phyloP scores from a whole-genome alignment of 2,329 filamentous ascomycete species.

The Verticillium nubilum region DNA sequence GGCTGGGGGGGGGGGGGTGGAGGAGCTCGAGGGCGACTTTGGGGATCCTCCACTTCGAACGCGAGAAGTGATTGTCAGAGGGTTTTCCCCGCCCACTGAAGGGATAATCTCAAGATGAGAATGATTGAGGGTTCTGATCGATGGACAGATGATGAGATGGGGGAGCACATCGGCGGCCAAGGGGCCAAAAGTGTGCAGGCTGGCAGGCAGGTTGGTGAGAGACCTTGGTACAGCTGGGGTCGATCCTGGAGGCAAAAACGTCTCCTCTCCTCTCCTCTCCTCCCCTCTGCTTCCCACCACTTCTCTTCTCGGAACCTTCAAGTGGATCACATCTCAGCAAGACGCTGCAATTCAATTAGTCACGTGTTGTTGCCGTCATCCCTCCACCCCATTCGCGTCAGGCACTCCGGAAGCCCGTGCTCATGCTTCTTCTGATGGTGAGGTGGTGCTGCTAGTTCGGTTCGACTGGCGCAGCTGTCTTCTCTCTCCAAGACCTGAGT shows the following conservation, averaged over 20 bases:
- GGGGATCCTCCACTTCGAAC: neutral
- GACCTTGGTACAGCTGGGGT: neutral
- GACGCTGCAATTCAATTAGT: neutral
- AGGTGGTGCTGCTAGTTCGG: neutral
- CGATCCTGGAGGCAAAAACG: too few relatives aligned
- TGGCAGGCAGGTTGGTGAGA: neutral
- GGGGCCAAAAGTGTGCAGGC: neutral
- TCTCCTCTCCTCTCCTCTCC: neutral
- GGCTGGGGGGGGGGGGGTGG: neutral
- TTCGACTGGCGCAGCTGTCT: neutral
- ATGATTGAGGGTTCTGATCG: neutral
- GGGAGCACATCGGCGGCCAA: neutral
- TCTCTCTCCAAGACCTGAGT: neutral
- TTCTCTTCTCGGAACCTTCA: neutral
- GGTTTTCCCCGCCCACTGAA: too few relatives aligned
- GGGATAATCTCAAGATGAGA: too few relatives aligned
- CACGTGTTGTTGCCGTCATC: neutral
- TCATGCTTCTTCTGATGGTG: neutral
- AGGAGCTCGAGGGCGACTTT: neutral
- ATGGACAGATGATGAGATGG: neutral
- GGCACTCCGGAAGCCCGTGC: neutral
- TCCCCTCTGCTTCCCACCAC: neutral
- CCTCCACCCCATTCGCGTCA: neutral
- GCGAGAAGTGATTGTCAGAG: too few relatives aligned
- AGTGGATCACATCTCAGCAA: neutral